Conservation (phyloP, 345 rosid genomes). For the Anastatica hierochuntica region DNA sequence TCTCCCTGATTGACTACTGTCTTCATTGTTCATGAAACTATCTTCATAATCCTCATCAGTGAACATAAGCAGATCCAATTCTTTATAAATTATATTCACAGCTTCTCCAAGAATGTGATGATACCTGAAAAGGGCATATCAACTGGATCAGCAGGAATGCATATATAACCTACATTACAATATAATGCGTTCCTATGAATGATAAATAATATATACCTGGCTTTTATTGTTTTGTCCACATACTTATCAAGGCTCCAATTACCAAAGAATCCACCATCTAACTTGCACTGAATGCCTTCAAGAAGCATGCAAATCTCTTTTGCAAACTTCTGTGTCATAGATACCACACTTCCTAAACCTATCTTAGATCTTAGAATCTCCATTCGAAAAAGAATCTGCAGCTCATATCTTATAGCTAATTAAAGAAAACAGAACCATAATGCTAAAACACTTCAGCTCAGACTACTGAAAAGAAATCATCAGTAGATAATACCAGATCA, state of each 20-base stretch:
- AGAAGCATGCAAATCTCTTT: slow-evolving; percentile 68
- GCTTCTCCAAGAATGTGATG: slow-evolving; percentile 44
- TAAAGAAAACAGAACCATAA: slow-evolving; percentile 38
- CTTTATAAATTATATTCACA: slow-evolving; percentile 52
- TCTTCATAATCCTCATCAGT: slow-evolving; percentile 51
- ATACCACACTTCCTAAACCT: slow-evolving; percentile 38
- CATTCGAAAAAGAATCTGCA: slow-evolving; percentile 89
- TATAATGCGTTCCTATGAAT: neutral
- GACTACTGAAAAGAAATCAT: no score
- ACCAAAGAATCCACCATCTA: slow-evolving; percentile 83
- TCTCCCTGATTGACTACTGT: slow-evolving; percentile 50
- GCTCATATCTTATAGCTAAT: slow-evolving; percentile 54
- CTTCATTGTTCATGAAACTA: slow-evolving; percentile 57
- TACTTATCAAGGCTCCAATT: slow-evolving; percentile 89
- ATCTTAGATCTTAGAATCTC: slow-evolving; percentile 72
- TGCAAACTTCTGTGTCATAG: slow-evolving; percentile 55
- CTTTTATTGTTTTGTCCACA: slow-evolving; percentile 56
- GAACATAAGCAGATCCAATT: slow-evolving; percentile 68
- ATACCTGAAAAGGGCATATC: slow-evolving; percentile 42
- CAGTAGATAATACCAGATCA: slow-evolving; percentile 4
- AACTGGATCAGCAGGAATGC: slow-evolving; percentile 3
- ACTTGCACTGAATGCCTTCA: slow-evolving; percentile 68
- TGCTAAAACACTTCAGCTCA: no score
- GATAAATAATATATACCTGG: slow-evolving; percentile 36
- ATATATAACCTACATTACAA: neutral